Base-by-base conservation (phyloP, 129 eudicot species). In the Artemisia argyi region DNA sequence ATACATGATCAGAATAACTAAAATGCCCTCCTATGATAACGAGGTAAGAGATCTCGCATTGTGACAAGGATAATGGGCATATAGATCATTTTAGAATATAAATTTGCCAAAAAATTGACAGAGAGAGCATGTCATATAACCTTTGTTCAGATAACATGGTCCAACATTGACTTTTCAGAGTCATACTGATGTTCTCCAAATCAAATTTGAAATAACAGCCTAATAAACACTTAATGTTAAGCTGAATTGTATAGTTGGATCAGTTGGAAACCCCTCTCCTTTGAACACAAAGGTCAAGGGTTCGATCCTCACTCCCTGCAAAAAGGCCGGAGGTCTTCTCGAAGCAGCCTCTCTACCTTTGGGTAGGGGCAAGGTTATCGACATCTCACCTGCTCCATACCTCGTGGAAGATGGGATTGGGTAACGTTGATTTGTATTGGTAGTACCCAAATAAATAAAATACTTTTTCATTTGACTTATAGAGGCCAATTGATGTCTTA, bases 1-100 rank as follows among this genome's bases (percentile, higher is more conserved):
- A 39, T 39, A 39, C 42, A 32, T 32, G 42, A 60, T 11, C 7
- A 26, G 28, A 71, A 69, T 69, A 65, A 11, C 74, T 53, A 54
- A 55, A 71, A 58, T 44, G 24, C 58, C 68, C 59, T 59, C 15
- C 17, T 59, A 72, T 39, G 13, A 60, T 9, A 10, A 58, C 16
- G 3, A 11, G 48, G 18, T 57, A 39, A 5, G 24, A 11, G 53
- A 60, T 60, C 65, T 60, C 5, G 10, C 7, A 42, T 39, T 19
- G 42, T 13, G 20, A 55, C 24, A 7, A 56, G 55, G 65, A 42
- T 15, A 44, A 57, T 44, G 51, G 46, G 39, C 74, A 39, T n/a
- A 70, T n/a, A 17, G 53, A 28, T 18, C 65, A 70, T 32, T 68
- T 35, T 26, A 12, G 35, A 35, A 30, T 49, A 59, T 28, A 8